Conservation (phyloP, 1,284 basidiomycete genomes). For the Cutaneotrichosporon sp. region DNA sequence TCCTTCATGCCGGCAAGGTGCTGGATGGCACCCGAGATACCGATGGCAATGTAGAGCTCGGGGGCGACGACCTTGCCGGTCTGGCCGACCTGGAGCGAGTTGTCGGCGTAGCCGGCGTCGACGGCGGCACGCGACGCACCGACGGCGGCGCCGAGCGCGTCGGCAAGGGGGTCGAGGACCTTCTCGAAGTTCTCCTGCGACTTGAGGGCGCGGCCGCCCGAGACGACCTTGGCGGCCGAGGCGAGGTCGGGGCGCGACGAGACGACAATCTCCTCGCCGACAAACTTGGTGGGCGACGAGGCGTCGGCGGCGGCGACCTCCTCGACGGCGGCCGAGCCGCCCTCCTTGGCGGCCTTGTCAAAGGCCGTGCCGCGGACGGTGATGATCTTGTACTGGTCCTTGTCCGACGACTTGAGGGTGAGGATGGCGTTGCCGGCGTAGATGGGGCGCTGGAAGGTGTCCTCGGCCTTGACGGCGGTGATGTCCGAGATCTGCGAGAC, state of each 20-base stretch:
- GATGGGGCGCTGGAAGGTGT: conserved; percentile 87
- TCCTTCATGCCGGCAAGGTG: conserved; percentile 99
- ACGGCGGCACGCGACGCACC: conserved; percentile 97
- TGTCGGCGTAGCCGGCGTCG: conserved; percentile 97
- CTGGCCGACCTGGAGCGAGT: conserved; percentile 97
- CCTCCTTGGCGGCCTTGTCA: conserved; percentile 63
- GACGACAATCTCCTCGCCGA: conserved; percentile 82
- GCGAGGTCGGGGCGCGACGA: conserved; percentile 93
- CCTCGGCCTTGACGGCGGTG: conserved; percentile 76
- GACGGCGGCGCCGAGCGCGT: conserved; percentile 90
- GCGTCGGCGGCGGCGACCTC: conserved; percentile 69
- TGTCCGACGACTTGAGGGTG: conserved; percentile 75
- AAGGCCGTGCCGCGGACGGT: conserved; percentile 97
- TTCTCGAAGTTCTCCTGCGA: conserved; percentile 87
- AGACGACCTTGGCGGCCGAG: conserved; percentile 84
- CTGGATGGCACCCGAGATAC: conserved; percentile 98
- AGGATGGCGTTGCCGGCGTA: conserved; percentile 98
- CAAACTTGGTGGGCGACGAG: conserved; percentile 65
- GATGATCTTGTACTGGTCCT: conserved; percentile 79
- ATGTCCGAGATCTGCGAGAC: conserved; percentile 85
- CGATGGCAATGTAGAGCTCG: conserved; percentile 92
- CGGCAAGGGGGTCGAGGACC: conserved; percentile 89
- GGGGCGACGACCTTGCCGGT: conserved; percentile 74
- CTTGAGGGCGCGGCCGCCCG: conserved; percentile 94
- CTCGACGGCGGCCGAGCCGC: conserved; percentile 62